Evolutionary conservation across 305 asterid species (phyloP), one percentile per base, ranked within the genome.

Genomic region (Plantago lanceolata): DNA sequence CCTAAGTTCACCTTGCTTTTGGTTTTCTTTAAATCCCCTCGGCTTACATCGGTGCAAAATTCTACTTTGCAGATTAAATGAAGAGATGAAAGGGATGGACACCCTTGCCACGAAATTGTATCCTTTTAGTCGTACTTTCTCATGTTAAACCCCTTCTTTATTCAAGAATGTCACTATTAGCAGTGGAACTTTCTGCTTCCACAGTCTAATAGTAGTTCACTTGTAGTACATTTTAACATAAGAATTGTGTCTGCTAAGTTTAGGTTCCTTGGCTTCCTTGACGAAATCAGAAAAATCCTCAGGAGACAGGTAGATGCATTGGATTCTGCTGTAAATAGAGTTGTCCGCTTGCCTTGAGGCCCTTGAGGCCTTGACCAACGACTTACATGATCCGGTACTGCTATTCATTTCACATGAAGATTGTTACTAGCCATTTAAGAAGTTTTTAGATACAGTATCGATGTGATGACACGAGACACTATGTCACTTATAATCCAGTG

Each of bases 71-170:
- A 93, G 97, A 78, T 75, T 93, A 64, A 93, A 89, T 57, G 96
- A 93, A 75, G 99, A 89, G 80, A 85, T 93, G 90, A 89, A 83
- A 72, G 96, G 89, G 62, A 64, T 89, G 76, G 96, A 82, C 35
- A 79, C 73, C 63, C 97, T 93, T 44, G 87, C 95, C 19, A 35
- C 84, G 12, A 86, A 80, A 61, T 67, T 93, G 99, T 93, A 89
- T 93, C 99, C 98, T 86, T 77, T 57, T 49, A 54, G 63, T 75
- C 16, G 24, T 61, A 58, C 47, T 65, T 20, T 63, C 54, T 63
- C 54, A 18, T 24, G 48, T 63, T 58, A 48, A 24, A 48, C 3
- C 28, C 28, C 29, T 28, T 63, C 66, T 55, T 43, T 17, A 2
- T 64, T 12, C 4, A 43, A 47, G 65, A 37, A 54, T 60, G 58